Evolutionary conservation across 108 stramenopile species (phyloP).

Genomic region (Fistulifera solaris): DNA sequence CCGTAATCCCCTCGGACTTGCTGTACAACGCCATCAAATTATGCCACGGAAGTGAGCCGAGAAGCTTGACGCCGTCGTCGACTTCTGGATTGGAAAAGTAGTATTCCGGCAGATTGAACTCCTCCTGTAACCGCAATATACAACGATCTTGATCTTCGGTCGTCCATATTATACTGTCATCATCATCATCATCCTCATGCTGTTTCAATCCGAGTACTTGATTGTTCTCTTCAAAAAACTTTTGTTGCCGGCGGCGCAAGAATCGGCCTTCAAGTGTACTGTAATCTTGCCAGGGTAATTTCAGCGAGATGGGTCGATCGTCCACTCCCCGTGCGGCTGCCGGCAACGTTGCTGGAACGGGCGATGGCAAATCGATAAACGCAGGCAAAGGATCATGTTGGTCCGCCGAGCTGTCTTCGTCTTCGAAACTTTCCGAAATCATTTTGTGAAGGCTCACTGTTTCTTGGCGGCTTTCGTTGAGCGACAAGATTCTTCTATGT

Average conservation of each 20-base stretch:
- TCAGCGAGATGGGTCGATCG: not conserved
- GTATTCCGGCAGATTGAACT: conserved; percentile 5
- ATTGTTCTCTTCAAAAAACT: too few relatives aligned
- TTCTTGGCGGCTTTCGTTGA: not conserved
- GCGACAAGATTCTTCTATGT: not conserved
- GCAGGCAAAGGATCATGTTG: not conserved
- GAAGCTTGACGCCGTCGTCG: conserved; percentile 10
- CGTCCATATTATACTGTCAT: conserved; percentile 1
- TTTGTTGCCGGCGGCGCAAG: not conserved
- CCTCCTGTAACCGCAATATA: too few relatives aligned
- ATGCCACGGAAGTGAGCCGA: conserved; percentile 9
- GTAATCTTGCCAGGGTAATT: not conserved
- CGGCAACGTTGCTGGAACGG: not conserved
- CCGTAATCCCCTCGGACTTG: not conserved
- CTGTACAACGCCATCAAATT: not conserved
- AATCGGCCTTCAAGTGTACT: not conserved
- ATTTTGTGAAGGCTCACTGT: too few relatives aligned
- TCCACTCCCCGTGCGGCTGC: not conserved
- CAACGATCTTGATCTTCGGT: not conserved
- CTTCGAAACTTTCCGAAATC: not conserved
- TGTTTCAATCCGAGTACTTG: not conserved
- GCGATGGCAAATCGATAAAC: not conserved
- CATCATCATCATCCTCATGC: not conserved
- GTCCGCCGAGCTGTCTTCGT: not conserved
- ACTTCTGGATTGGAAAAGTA: conserved; percentile 18